Base-by-base conservation (phyloP, 2,329 filamentous ascomycete species). In the Corniculantispora saksenae region DNA sequence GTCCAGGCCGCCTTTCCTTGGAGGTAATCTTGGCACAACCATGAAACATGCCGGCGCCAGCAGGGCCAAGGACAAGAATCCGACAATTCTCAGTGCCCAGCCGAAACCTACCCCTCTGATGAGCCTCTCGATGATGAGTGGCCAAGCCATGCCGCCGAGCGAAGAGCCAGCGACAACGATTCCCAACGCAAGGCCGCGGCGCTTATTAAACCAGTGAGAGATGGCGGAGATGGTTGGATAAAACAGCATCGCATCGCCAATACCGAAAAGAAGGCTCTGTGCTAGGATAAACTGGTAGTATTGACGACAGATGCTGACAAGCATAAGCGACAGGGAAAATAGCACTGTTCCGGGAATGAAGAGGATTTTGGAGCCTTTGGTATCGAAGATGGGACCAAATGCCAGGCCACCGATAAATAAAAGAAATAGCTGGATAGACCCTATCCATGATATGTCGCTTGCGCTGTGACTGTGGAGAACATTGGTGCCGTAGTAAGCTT, bases 401-500 rank as follows among this genome's bases (percentile, higher is more conserved):
- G 80, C 40, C 2, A 78, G 63, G 12, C 80, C 78, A 1, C 78
- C 72, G 8, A 79, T 68, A 35, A 81, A 72, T 45, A 81, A 71
- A 3, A 81, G 66, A 65, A 77, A 81, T 0, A 70, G 70, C 61
- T 74, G 73, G 35, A 70, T 48, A 50, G 71, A 69, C 15, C 81
- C 80, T 51, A 82, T 80, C 79, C 79, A 82, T 19, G 79, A 75
- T 21, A 82, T 69, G 47, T 35, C 74, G 69, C 40, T 71, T 23
- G 78, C 74, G 6, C 71, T 67, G 38, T 43, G 38, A 19, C 17
- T 19, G 27, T 51, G 56, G 69, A 80, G 64, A 50, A 75, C 67
- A 70, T 78, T 71, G 63, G 73, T 78, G 55, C 68, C 67, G 67
- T 87, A 87, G 72, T 83, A 82, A 7, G 80, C 80, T 66, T 87